Evolutionary conservation across 192 early-diverging fungal species (phyloP).

Genomic region (Backusella parvicylindrica): DNA sequence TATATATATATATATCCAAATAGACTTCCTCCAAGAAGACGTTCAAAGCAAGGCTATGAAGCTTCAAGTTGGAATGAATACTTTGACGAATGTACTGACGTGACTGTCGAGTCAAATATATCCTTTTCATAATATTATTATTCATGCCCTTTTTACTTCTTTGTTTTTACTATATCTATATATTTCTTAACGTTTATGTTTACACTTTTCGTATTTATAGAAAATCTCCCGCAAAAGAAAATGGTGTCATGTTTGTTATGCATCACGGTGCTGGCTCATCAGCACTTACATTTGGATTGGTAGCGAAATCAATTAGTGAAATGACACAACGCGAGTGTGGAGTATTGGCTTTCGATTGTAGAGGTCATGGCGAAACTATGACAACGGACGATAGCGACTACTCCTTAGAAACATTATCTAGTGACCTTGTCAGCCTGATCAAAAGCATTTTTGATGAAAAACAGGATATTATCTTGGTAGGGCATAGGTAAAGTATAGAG

Average conservation of each 20-base stretch:
- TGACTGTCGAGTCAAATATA: conserved; percentile 36
- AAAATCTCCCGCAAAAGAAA: conserved; percentile 23
- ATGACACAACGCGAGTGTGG: conserved; percentile 34
- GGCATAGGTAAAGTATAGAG: conserved; percentile 64
- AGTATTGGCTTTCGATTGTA: conserved; percentile 63
- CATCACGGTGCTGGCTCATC: conserved; percentile 82
- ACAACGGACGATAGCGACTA: conserved; percentile 50
- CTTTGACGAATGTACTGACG: conserved; percentile 46
- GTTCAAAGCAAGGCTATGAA: conserved; percentile 15
- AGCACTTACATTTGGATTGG: conserved; percentile 65
- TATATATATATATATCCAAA: neutral
- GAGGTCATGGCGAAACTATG: conserved; percentile 66
- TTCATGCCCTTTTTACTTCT: neutral
- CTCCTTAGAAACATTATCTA: conserved; percentile 51
- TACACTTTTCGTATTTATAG: conserved; percentile 47
- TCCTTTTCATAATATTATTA: too few relatives aligned
- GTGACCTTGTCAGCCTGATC: conserved; percentile 55
- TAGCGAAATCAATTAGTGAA: conserved; percentile 47
- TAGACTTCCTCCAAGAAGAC: neutral
- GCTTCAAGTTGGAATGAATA: conserved; percentile 51
- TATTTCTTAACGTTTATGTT: conserved; percentile 3
- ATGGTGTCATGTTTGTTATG: conserved; percentile 66
- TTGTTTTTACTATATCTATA: neutral
- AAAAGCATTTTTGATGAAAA: conserved; percentile 40
- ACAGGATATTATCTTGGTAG: conserved; percentile 65